Percentiles rank a stretch among this genome's conserved stretches.
Evolutionary conservation across 2,329 filamentous ascomycete species (phyloP).

Genomic region (Monilinia fructicola): DNA sequence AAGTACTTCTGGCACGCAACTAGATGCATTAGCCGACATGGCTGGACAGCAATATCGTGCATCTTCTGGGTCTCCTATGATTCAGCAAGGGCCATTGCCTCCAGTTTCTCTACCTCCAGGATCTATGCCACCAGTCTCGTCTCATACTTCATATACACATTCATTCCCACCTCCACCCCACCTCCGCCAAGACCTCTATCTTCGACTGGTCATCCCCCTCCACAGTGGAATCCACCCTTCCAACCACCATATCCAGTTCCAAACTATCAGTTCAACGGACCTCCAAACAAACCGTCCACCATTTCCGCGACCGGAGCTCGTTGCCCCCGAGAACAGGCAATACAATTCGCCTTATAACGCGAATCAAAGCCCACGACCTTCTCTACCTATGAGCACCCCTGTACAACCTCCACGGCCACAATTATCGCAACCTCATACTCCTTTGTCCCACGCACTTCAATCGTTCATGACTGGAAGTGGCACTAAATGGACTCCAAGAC

Average conservation of each 20-base stretch:
- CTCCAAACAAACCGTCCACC: slow-evolving; percentile 30
- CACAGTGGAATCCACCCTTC: slow-evolving; percentile 29
- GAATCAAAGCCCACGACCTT: slow-evolving; percentile 32
- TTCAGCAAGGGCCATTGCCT: slow-evolving; percentile 32
- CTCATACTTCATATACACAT: slow-evolving; percentile 27
- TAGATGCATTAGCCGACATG: slow-evolving; percentile 39
- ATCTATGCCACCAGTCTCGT: slow-evolving; percentile 12
- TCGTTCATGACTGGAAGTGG: slow-evolving; percentile 42
- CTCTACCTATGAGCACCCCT: slow-evolving; percentile 17
- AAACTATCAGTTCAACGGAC: slow-evolving; percentile 28
- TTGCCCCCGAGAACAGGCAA: slow-evolving; percentile 35
- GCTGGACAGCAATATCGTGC: slow-evolving; percentile 40
- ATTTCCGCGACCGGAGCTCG: slow-evolving; percentile 31
- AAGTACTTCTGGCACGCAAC: slow-evolving; percentile 33
- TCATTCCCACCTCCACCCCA: slow-evolving; percentile 32
- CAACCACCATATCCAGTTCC: slow-evolving; percentile 27
- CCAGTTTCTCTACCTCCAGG: slow-evolving; percentile 16
- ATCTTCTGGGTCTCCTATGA: slow-evolving; percentile 34
- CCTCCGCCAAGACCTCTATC: slow-evolving; percentile 32
- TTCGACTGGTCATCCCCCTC: slow-evolving; percentile 32
- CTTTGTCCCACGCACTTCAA: slow-evolving; percentile 27
- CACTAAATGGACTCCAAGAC: slow-evolving; percentile 59
- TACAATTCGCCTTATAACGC: slow-evolving; percentile 41
- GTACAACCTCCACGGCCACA: slow-evolving; percentile 27
- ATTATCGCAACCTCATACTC: slow-evolving; percentile 35